phyloP scores from a whole-genome alignment of 2,329 filamentous ascomycete species.

The Talaromyces piceae region DNA sequence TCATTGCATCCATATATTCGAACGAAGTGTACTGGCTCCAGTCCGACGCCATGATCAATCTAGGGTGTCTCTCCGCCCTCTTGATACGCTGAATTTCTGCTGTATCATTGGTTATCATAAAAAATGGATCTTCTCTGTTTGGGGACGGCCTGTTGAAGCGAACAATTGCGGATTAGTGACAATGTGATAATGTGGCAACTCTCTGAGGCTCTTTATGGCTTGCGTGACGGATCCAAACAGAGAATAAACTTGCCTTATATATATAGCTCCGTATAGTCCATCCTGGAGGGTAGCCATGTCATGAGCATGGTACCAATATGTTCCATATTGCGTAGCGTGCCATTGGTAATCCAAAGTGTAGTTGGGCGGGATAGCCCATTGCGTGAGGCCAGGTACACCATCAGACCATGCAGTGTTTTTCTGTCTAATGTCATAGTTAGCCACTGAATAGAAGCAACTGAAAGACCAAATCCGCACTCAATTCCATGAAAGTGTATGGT shows the following conservation, averaged over 20 bases:
- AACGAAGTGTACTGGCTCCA: conserved; percentile 49
- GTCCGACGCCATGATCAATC: conserved; percentile 49
- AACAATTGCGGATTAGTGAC: neutral
- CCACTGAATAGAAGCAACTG: neutral
- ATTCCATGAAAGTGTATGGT: conserved; percentile 21
- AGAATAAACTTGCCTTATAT: conserved; percentile 30
- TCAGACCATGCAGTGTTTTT: conserved; percentile 52
- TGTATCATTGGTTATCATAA: conserved; percentile 23
- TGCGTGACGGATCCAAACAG: too few relatives aligned
- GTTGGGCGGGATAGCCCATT: conserved; percentile 45
- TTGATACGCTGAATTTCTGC: conserved; percentile 37
- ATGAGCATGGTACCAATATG: conserved; percentile 57
- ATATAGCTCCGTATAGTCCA: conserved; percentile 51
- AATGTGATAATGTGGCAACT: neutral
- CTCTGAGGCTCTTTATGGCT: too few relatives aligned
- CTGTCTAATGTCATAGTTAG: conserved; percentile 27
- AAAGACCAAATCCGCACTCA: neutral
- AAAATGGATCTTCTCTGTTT: conserved; percentile 21
- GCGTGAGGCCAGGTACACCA: conserved; percentile 51
- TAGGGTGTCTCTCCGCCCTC: conserved; percentile 41
- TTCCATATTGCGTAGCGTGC: conserved; percentile 50
- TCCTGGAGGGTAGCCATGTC: conserved; percentile 51
- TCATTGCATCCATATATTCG: conserved; percentile 19
- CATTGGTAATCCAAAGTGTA: conserved; percentile 47
- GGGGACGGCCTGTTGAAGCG: conserved; percentile 14